phyloP scores from a whole-genome alignment of 1,139 yeast genomes.

The Debaryomycetaceae sp. region DNA sequence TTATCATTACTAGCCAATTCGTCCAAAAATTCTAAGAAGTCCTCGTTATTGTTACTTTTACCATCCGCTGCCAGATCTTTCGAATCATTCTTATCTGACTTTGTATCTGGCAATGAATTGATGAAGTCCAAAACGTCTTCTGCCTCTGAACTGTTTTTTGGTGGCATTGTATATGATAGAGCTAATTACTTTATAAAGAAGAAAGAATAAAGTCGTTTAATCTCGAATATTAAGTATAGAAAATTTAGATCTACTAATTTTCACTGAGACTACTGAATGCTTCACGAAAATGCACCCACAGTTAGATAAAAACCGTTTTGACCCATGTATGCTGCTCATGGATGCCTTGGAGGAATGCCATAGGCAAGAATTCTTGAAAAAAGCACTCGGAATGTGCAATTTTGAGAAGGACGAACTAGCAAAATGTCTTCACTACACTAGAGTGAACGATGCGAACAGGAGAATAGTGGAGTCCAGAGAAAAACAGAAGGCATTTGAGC shows the following conservation, averaged over 20 bases:
- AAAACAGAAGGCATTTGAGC: constrained; percentile 52
- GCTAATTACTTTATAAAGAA: not conserved
- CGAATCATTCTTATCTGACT: constrained; percentile 28
- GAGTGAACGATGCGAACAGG: constrained; percentile 64
- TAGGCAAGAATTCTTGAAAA: constrained; percentile 61
- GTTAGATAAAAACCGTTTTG: constrained; percentile 43
- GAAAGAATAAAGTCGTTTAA: not conserved
- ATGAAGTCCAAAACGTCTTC: constrained; percentile 89
- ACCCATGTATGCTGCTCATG: constrained; percentile 73
- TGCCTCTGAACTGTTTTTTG: constrained; percentile 31
- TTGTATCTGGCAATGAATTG: constrained; percentile 78
- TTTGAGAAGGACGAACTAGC: constrained; percentile 76
- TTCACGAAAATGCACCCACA: constrained; percentile 41
- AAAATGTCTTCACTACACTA: constrained; percentile 75
- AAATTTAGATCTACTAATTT: not conserved
- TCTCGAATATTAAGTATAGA: not conserved
- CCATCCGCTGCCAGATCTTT: constrained; percentile 22
- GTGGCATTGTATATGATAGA: constrained; percentile 6
- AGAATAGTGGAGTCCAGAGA: constrained; percentile 58
- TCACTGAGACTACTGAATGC: not conserved
- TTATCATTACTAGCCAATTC: constrained; percentile 60
- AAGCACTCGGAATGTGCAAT: constrained; percentile 85
- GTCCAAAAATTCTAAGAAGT: constrained; percentile 82
- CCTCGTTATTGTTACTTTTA: constrained; percentile 48
- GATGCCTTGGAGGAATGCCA: constrained; percentile 92